Evolutionary conservation across 345 rosid genomes (phyloP).

Genomic region (Firmiana major): DNA sequence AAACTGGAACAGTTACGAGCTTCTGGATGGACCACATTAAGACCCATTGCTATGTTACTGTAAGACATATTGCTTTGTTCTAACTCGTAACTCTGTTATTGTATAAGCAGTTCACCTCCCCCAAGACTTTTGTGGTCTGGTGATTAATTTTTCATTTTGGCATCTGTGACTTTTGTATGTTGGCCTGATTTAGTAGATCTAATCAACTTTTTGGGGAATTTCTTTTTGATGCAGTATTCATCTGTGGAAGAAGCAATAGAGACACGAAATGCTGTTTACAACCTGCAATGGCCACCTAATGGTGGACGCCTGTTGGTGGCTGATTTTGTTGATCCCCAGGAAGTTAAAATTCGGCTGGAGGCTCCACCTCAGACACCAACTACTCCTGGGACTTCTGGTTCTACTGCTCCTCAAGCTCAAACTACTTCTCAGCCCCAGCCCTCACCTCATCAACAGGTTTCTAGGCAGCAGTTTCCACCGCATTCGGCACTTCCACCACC

Average conservation of each 20-base stretch:
- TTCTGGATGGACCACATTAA: constrained; percentile 99
- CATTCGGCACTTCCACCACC: constrained; percentile 59
- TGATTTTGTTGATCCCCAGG: constrained; percentile 84
- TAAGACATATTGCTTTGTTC: constrained; percentile 31
- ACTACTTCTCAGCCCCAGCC: constrained; percentile 48
- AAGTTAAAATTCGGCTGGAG: constrained; percentile 62
- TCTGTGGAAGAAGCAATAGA: constrained; percentile 80
- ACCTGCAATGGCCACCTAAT: constrained; percentile 86
- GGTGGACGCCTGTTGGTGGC: constrained; percentile 85
- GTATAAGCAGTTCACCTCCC: neutral
- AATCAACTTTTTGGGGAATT: neutral
- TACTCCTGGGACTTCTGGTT: constrained; percentile 27
- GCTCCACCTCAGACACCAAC: constrained; percentile 51
- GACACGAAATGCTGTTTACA: constrained; percentile 78
- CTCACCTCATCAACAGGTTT: constrained; percentile 46
- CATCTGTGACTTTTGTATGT: neutral
- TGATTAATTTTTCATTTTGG: neutral
- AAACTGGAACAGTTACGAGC: constrained; percentile 67
- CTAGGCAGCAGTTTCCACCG: constrained; percentile 58
- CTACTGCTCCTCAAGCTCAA: constrained; percentile 26
- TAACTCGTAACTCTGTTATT: neutral
- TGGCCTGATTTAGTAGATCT: neutral
- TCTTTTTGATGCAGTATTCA: constrained; percentile 61
- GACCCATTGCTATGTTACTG: constrained; percentile 26
- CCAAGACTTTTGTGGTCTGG: neutral